A percentile compares a stretch with the other conserved stretches of the same genome.
phyloP scores from a whole-genome alignment of 805 yeast species.

The Pichia insulana region DNA sequence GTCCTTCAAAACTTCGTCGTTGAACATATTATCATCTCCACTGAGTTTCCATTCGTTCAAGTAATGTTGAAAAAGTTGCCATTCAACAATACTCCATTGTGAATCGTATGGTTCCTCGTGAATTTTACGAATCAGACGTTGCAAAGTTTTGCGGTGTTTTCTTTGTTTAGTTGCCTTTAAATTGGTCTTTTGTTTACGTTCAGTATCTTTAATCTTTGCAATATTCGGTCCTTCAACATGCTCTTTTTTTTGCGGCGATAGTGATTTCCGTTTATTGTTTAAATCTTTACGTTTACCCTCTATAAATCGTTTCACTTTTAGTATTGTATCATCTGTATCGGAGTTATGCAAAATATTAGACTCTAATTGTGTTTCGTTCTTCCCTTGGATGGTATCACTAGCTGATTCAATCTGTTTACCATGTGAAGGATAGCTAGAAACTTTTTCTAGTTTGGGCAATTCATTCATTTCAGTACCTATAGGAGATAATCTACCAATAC shows the following conservation, averaged over 20 bases:
- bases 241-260: not conserved
- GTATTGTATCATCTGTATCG: constrained; percentile 17
- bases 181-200: not conserved
- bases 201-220: not conserved
- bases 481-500: not conserved
- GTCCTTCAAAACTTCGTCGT: constrained; percentile 1
- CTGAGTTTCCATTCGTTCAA: constrained; percentile 17
- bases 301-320: constrained; percentile 19
- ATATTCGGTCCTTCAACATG: not conserved
- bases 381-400: not conserved
- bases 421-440: constrained; percentile 1
- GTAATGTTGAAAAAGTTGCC: constrained; percentile 19
- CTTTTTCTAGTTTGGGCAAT: not conserved
- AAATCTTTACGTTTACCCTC: constrained; percentile 7
- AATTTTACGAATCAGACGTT: constrained; percentile 4
- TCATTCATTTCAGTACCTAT: not conserved
- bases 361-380: not conserved
- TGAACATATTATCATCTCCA: constrained; percentile 8
- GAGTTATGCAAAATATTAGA: not conserved
- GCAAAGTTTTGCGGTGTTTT: not conserved
- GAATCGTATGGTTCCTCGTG: constrained; percentile 5
- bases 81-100: constrained; percentile 19
- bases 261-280: not conserved
- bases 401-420: not conserved
- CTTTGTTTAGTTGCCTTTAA: not conserved